A percentile compares a stretch with the other conserved stretches of the same genome.
phyloP scores from a whole-genome alignment of 805 yeast genomes.

The Candida insectorum region DNA sequence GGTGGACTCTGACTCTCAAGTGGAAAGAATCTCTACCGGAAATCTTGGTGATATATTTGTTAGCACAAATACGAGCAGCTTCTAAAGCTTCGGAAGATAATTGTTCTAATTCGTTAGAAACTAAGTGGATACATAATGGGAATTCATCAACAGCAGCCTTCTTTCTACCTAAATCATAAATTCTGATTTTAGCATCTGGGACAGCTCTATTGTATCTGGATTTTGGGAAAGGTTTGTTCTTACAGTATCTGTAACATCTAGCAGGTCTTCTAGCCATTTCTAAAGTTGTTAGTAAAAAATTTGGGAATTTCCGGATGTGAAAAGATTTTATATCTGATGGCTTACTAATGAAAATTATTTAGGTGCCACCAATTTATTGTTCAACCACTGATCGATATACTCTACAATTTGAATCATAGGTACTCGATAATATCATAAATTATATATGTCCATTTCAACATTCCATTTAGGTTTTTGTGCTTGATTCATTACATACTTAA shows the following conservation, averaged over 20 bases:
- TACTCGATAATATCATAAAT: too few relatives aligned
- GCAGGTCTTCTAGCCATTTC: constrained; percentile 99
- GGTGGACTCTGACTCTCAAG: constrained; percentile 99
- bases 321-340: background rate
- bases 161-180: constrained; percentile 99
- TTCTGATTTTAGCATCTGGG: constrained; percentile 99
- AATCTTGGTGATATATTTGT: constrained; percentile 97
- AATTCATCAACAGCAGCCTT: constrained; percentile 99
- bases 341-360: too few relatives aligned
- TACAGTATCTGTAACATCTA: constrained; percentile 99
- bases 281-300: constrained; percentile 21
- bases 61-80: constrained; percentile 99
- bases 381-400: too few relatives aligned
- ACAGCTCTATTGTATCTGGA: constrained; percentile 99
- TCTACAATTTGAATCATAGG: too few relatives aligned
- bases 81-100: constrained; percentile 99
- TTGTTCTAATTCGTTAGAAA: constrained; percentile 99
- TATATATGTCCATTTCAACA: too few relatives aligned
- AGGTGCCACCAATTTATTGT: too few relatives aligned
- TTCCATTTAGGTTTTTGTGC: too few relatives aligned
- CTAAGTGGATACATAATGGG: constrained; percentile 99
- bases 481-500: too few relatives aligned
- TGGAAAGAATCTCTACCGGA: constrained; percentile 99
- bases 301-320: background rate
- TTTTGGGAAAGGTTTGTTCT: constrained; percentile 99